A percentile compares a stretch with the other conserved stretches of the same genome.
phyloP scores from a whole-genome alignment of 1,284 basidiomycete genomes.

The Schizophyllum commune region DNA sequence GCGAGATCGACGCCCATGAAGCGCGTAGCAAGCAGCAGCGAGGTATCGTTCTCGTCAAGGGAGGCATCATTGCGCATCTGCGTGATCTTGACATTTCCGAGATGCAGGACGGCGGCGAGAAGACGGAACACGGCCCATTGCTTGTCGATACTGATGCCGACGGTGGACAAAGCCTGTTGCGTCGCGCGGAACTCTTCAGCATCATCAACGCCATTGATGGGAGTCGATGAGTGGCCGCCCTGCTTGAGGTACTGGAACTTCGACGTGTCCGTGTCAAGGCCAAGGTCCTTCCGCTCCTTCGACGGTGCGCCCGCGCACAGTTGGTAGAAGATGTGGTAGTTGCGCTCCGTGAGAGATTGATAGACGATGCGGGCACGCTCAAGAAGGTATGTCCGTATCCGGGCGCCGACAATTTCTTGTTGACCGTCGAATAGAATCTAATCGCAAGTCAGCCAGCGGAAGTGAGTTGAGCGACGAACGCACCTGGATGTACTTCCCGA shows the following conservation, averaged over 20 bases:
- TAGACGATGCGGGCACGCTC: conserved; percentile 97
- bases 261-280: conserved; percentile 76
- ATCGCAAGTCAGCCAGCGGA: conserved; percentile 3
- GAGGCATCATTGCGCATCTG: conserved; percentile 77
- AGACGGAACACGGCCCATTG: conserved; percentile 98
- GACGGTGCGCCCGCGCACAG: conserved; percentile 94
- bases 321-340: conserved; percentile 99
- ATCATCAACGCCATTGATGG: conserved; percentile 91
- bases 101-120: conserved; percentile 88
- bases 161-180: conserved; percentile 91
- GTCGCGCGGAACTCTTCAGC: conserved; percentile 92
- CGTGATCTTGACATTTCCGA: conserved; percentile 92
- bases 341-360: conserved; percentile 94
- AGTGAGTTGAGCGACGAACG: conserved; percentile 14
- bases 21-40: conserved; percentile 75
- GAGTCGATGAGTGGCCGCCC: conserved; percentile 80
- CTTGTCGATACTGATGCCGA: conserved; percentile 94
- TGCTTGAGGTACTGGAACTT: conserved; percentile 94
- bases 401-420: conserved; percentile 95
- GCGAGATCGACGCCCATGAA: conserved; percentile 85
- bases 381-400: conserved; percentile 95
- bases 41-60: conserved; percentile 81
- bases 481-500: conserved; percentile 99
- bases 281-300: conserved; percentile 93
- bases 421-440: conserved; percentile 94